Evolutionary conservation across 208 protist species (phyloP).

Genomic region (Crithidia brevicula): DNA sequence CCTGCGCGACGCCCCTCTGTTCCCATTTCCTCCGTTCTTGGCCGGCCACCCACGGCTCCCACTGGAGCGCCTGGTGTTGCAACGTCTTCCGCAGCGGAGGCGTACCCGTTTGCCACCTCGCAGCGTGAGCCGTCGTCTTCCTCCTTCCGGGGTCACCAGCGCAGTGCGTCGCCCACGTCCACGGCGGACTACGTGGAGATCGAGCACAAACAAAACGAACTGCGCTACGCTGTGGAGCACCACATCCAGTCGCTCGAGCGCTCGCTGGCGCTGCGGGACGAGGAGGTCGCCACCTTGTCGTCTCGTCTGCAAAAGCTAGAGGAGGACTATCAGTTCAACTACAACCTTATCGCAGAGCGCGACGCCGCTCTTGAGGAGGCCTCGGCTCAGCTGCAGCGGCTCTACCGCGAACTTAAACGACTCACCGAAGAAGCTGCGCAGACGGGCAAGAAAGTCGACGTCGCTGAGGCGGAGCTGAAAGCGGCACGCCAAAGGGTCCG

Average conservation of each 20-base stretch:
- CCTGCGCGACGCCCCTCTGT: slow-evolving; percentile 8
- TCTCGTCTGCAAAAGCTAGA: slow-evolving; percentile 72
- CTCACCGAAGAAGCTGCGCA: slow-evolving; percentile 41
- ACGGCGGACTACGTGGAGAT: slow-evolving; percentile 79
- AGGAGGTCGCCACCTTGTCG: slow-evolving; percentile 60
- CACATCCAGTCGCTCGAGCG: slow-evolving; percentile 74
- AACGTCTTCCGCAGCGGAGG: neutral
- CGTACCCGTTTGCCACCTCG: neutral
- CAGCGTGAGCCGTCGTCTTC: slow-evolving; percentile 11
- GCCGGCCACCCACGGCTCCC: slow-evolving; percentile 30
- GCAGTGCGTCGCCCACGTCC: slow-evolving; percentile 25
- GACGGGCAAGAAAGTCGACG: slow-evolving; percentile 47
- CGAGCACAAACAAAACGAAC: slow-evolving; percentile 84
- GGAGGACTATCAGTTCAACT: slow-evolving; percentile 93
- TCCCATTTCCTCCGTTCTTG: slow-evolving; percentile 30
- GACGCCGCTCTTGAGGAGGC: slow-evolving; percentile 87
- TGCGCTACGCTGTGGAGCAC: slow-evolving; percentile 76
- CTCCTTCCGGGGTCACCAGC: slow-evolving; percentile 3
- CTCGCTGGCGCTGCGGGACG: slow-evolving; percentile 60
- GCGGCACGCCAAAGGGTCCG: slow-evolving; percentile 56
- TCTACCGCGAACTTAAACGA: slow-evolving; percentile 78
- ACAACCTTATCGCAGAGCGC: slow-evolving; percentile 84
- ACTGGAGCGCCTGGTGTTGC: neutral
- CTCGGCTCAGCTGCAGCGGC: slow-evolving; percentile 71
- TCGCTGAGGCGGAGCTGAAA: slow-evolving; percentile 43